A percentile compares a stretch with the other conserved stretches of the same genome.
These are phyloP conservation scores for Fragaria nilgerrensis DNA, from an alignment of 306 rosid genomes.

Conservation along the genomic window DNA sequence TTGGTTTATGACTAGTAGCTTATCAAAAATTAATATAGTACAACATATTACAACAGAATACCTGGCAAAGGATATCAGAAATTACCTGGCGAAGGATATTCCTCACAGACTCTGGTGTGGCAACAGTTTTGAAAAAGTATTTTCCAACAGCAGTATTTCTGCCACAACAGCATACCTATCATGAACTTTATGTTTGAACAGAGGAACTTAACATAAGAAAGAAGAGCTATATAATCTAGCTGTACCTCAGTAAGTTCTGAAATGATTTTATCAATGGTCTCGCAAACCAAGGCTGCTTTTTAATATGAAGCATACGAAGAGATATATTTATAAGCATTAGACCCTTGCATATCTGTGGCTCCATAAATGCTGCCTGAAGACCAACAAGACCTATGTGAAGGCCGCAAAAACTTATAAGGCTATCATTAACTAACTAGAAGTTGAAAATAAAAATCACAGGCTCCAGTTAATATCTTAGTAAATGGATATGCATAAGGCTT, in stretches of 20 bases:
- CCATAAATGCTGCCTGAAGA: slow-evolving; percentile 82
- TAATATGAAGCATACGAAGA: slow-evolving; percentile 88
- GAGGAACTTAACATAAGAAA: background rate
- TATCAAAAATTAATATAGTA: background rate
- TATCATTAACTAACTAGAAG: no score
- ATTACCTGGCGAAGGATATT: slow-evolving; percentile 85
- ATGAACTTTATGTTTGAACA: slow-evolving; percentile 19
- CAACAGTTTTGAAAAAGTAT: slow-evolving; percentile 59
- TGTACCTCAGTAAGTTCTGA: slow-evolving; percentile 84
- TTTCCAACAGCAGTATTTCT: slow-evolving; percentile 80
- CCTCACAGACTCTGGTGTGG: slow-evolving; percentile 78
- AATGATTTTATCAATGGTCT: slow-evolving; percentile 75
- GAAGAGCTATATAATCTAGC: slow-evolving; percentile 3
- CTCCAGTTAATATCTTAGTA: background rate
- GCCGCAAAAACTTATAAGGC: slow-evolving; percentile 8
- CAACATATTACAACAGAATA: slow-evolving; percentile 21
- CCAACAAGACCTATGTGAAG: slow-evolving; percentile 83
- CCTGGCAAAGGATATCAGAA: slow-evolving; percentile 73
- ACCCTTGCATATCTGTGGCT: slow-evolving; percentile 72
- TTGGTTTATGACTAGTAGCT: background rate
- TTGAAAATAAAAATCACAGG: background rate
- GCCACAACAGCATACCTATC: slow-evolving; percentile 31
- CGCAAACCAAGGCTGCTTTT: slow-evolving; percentile 95
- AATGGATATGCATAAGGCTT: background rate
- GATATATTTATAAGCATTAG: slow-evolving; percentile 76